Percentiles rank a stretch among this genome's conserved stretches.
Evolutionary conservation across 129 eudicot species (phyloP).

Genomic region (Smallanthus sonchifolius): DNA sequence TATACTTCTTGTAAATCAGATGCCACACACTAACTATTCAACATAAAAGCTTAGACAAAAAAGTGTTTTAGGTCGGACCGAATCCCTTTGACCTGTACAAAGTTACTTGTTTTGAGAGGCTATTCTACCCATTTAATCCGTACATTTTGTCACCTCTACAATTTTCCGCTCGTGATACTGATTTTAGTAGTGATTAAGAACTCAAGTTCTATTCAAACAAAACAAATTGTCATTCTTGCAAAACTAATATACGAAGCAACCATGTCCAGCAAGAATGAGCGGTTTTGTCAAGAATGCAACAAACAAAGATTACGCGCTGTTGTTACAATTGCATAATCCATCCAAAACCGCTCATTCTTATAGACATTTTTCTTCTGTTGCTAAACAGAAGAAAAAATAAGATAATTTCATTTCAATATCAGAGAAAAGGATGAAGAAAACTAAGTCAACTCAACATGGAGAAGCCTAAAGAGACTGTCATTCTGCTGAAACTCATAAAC

Average conservation of each 20-base stretch:
- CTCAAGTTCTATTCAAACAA: background rate
- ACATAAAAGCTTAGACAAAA: too few relatives aligned
- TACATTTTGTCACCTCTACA: too few relatives aligned
- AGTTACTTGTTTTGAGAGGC: too few relatives aligned
- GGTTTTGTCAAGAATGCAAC: background rate
- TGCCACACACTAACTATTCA: too few relatives aligned
- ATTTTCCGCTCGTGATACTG: too few relatives aligned
- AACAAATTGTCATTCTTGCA: background rate
- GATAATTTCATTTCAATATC: background rate
- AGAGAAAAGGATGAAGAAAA: constrained; percentile 1
- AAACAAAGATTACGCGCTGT: background rate
- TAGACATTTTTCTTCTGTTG: background rate
- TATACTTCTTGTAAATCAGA: too few relatives aligned
- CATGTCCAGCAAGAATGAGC: background rate
- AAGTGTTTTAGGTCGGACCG: too few relatives aligned
- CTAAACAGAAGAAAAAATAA: background rate
- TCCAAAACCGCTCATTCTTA: background rate
- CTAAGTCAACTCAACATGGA: constrained; percentile 47
- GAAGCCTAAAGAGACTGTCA: constrained; percentile 71
- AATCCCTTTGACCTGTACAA: too few relatives aligned
- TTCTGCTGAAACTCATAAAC: constrained; percentile 65
- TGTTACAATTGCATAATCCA: background rate
- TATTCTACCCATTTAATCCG: too few relatives aligned
- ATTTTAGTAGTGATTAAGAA: too few relatives aligned
- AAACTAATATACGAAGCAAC: too few relatives aligned